phyloP scores from a whole-genome alignment of 1,139 yeast genomes.

The Groenewaldozyma sp. region DNA sequence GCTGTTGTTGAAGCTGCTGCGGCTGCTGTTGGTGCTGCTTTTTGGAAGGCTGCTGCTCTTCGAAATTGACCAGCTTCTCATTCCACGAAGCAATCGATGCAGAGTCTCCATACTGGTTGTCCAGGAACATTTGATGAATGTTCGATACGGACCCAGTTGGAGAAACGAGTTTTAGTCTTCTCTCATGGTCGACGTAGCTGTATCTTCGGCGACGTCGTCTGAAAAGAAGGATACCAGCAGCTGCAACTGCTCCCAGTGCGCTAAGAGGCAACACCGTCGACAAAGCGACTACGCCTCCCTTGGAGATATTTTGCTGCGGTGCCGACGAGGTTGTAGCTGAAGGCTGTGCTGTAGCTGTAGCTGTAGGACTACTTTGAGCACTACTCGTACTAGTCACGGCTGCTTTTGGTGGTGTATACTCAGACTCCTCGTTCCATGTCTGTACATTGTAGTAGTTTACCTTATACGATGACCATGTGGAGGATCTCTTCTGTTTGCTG shows the following conservation, averaged over 20 bases:
- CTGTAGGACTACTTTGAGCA: not conserved
- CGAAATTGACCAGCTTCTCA: slow-evolving; percentile 21
- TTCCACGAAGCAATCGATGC: slow-evolving; percentile 25
- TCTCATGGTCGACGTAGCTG: slow-evolving; percentile 6
- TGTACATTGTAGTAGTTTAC: not conserved
- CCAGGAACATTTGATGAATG: slow-evolving; percentile 1
- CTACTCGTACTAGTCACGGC: slow-evolving; percentile 1
- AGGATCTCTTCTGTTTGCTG: not conserved
- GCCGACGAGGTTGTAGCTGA: slow-evolving; percentile 12
- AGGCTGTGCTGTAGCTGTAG: slow-evolving; percentile 17
- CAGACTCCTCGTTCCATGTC: not conserved
- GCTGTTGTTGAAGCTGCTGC: slow-evolving; percentile 6
- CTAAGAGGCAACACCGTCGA: slow-evolving; percentile 29
- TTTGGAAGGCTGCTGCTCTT: slow-evolving; percentile 9
- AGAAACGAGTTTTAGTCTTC: slow-evolving; percentile 8
- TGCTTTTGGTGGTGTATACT: not conserved
- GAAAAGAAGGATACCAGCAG: slow-evolving; percentile 17
- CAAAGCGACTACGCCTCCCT: slow-evolving; percentile 28
- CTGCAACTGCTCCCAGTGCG: slow-evolving; percentile 17
- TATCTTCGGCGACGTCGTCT: slow-evolving; percentile 9
- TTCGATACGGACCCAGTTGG: slow-evolving; percentile 13
- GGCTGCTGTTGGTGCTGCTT: not conserved
- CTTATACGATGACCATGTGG: not conserved
- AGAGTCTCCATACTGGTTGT: slow-evolving; percentile 12
- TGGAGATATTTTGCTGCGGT: slow-evolving; percentile 11